phyloP scores from a whole-genome alignment of 139 green algal species.

The Closterium sp. region DNA sequence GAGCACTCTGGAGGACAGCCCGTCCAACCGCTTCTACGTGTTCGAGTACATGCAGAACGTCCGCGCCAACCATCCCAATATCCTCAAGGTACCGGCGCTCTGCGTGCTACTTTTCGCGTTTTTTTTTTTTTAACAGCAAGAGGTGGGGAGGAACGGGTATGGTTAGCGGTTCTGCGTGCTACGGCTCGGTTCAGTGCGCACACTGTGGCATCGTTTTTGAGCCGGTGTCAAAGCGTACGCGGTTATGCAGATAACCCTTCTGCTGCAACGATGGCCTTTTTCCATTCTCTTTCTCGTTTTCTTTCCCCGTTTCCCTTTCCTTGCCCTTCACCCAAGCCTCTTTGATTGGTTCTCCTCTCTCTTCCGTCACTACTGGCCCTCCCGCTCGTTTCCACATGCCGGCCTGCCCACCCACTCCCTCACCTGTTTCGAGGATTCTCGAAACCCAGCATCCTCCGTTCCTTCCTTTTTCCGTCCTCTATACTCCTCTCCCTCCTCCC shows the following conservation, averaged over 20 bases:
- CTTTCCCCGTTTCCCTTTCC: too few relatives aligned
- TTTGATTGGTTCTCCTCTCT: not conserved
- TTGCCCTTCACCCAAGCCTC: too few relatives aligned
- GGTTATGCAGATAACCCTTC: not conserved
- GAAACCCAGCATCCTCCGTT: too few relatives aligned
- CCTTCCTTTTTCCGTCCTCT: too few relatives aligned
- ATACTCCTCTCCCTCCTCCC: too few relatives aligned
- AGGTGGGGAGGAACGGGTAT: too few relatives aligned
- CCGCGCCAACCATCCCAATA: not conserved
- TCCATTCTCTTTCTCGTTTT: too few relatives aligned
- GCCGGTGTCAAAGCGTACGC: not conserved
- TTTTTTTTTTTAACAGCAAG: not conserved
- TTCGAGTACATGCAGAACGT: conserved; percentile 16
- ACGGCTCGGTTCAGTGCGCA: too few relatives aligned
- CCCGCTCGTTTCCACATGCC: too few relatives aligned
- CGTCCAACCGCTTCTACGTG: not conserved
- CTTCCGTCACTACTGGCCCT: not conserved
- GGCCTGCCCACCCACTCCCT: not conserved
- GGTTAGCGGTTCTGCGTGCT: not conserved
- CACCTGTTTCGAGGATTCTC: too few relatives aligned
- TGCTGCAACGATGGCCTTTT: not conserved
- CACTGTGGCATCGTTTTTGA: not conserved
- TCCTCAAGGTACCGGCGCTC: not conserved
- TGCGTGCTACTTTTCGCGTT: not conserved
- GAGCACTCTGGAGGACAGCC: not conserved